Percentiles rank a stretch among this genome's conserved stretches.
These are phyloP conservation scores for Candida sanyiensis DNA, from an alignment of 805 yeast species.

Conservation along the genomic window DNA sequence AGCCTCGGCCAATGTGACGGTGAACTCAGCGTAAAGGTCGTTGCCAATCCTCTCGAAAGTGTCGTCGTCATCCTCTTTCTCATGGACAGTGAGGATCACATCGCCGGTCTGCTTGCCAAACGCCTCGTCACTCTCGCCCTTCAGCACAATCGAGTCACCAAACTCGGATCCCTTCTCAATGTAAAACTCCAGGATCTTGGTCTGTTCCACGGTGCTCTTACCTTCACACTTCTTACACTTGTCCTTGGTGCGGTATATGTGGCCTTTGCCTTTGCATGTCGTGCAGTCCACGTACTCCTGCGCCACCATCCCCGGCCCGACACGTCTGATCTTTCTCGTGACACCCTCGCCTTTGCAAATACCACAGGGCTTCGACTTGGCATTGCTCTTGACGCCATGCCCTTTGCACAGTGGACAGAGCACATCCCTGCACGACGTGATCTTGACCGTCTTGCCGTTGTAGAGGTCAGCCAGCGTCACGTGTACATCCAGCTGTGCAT, in stretches of 20 bases:
- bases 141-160: conserved; percentile 54
- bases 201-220: conserved; percentile 50
- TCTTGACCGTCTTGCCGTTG: conserved; percentile 74
- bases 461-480: conserved; percentile 69
- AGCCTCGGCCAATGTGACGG: conserved; percentile 71
- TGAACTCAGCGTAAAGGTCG: conserved; percentile 57
- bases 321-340: conserved; percentile 51
- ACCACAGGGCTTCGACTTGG: conserved; percentile 51
- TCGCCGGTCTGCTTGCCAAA: conserved; percentile 75
- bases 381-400: conserved; percentile 60
- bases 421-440: conserved; percentile 64
- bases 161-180: conserved; percentile 66
- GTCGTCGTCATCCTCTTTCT: conserved; percentile 29
- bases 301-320: conserved; percentile 73
- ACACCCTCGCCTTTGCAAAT: conserved; percentile 71
- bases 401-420: conserved; percentile 75
- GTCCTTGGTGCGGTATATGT: conserved; percentile 54
- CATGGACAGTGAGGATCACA: conserved; percentile 56
- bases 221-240: conserved; percentile 77
- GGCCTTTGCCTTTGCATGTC: conserved; percentile 68
- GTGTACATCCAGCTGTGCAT: conserved; percentile 60
- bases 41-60: conserved; percentile 50
- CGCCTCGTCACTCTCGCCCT: conserved; percentile 72
- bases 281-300: conserved; percentile 56
- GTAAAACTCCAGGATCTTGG: conserved; percentile 69